Conservation (phyloP, 139 green algal species). For the Chlorella sp. region DNA sequence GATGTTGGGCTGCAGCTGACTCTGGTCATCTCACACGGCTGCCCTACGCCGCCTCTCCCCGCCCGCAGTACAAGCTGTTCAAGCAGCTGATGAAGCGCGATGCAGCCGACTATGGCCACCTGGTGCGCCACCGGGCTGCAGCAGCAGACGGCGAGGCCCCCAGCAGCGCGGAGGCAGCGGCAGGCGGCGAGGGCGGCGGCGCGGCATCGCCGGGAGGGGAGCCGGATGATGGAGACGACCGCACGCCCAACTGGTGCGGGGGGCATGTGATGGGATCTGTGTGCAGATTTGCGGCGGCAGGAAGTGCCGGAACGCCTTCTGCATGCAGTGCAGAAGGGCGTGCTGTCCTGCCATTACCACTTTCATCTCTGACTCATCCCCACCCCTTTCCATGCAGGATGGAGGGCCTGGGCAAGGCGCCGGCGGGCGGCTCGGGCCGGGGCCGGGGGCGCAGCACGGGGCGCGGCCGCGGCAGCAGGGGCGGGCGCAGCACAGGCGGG, state of each 20-base stretch:
- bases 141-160: not conserved
- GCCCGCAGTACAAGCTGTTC: conserved; percentile 44
- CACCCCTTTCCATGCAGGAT: not conserved
- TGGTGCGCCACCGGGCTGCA: not conserved
- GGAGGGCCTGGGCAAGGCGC: conserved; percentile 24
- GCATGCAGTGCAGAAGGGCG: too few species aligned
- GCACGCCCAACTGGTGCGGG: conserved; percentile 9
- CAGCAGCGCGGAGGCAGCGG: not conserved
- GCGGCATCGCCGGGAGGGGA: not conserved
- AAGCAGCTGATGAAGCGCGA: conserved; percentile 64
- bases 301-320: too few species aligned
- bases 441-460: conserved; percentile 2
- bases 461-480: not conserved
- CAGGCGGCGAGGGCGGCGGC: not conserved
- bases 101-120: conserved; percentile 50
- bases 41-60: not conserved
- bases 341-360: too few species aligned
- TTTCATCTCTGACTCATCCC: too few species aligned
- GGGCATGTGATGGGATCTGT: too few species aligned
- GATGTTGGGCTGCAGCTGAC: too few species aligned
- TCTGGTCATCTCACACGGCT: conserved; percentile 1
- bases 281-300: too few species aligned
- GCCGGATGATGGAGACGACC: not conserved
- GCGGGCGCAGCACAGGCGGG: not conserved
- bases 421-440: not conserved